Conservation (phyloP, 805 yeast species). For the Candida tammaniensis region DNA sequence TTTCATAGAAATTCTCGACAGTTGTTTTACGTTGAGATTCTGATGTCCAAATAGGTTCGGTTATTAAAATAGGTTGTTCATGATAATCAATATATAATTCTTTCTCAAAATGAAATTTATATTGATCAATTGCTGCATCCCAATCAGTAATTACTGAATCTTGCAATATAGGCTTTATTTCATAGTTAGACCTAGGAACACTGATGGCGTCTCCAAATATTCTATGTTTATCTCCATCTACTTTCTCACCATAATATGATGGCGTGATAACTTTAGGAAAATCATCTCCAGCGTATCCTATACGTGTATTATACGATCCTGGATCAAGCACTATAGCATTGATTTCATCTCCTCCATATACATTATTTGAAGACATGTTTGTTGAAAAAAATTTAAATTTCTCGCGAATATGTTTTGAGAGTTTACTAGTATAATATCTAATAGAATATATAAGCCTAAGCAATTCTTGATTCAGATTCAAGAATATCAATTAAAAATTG, state of each 20-base stretch:
- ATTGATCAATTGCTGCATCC: constrained; percentile 81
- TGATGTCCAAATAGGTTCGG: constrained; percentile 87
- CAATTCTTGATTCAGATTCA: constrained; percentile 57
- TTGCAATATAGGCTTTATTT: constrained; percentile 55
- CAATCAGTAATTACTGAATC: constrained; percentile 73
- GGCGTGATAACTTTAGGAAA: constrained; percentile 75
- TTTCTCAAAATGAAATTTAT: constrained; percentile 55
- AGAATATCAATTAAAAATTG: constrained; percentile 73
- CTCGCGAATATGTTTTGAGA: constrained; percentile 1
- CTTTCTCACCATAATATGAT: constrained; percentile 48
- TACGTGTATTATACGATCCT: constrained; percentile 78
- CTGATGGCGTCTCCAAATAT: constrained; percentile 41
- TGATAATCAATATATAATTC: constrained; percentile 49
- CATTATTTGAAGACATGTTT: constrained; percentile 23
- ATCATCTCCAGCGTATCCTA: constrained; percentile 93
- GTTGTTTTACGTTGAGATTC: constrained; percentile 63
- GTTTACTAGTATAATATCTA: neutral
- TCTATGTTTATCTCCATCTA: constrained; percentile 20
- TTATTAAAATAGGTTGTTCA: constrained; percentile 75
- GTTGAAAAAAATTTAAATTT: constrained; percentile 5
- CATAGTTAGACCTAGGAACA: constrained; percentile 49
- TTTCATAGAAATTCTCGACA: constrained; percentile 69
- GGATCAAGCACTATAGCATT: constrained; percentile 90
- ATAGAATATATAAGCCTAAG: constrained; percentile 16
- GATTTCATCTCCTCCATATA: constrained; percentile 66